Base-by-base conservation (phyloP, 768 basidiomycete species). In the Leccinum incarnatum region DNA sequence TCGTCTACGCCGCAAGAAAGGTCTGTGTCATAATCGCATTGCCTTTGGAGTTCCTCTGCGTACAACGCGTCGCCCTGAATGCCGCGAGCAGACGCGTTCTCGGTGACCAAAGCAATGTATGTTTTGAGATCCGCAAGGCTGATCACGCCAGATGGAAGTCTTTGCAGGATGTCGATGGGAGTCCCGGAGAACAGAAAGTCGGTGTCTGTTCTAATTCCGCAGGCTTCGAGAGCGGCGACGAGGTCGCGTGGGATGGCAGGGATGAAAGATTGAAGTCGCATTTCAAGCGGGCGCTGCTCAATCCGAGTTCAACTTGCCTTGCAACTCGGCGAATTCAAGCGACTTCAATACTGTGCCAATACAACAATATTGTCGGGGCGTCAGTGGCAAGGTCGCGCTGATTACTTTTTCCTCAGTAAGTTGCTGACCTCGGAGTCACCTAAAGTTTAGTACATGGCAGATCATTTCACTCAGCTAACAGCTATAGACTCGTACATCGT, bases 101-200 rank as follows among this genome's bases (percentile, higher is more conserved):
- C 72, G 4, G 78, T 69, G 4, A 84, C 80, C 1, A 73, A 58
- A 29, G 64, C 59, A 5, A 78, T 78, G 59, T 72, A 75, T 45
- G 69, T 64, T 45, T 73, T 73, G 21, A 90, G 75, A 37, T 86
- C 81, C 27, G 75, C 71, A 6, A 87, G 72, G 32, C 77, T 75
- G 2, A 83, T 68, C 2, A 74, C 77, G n/a, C 77, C 81, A 15
- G 74, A 66, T 32, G 86, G 81, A 25, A 89, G 68, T 57, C 68
- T 77, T 51, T 75, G 76, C 59, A 82, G 81, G 19, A 88, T 74
- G 19, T 85, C 81, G 54, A 79, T 65, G 5, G 77, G 65, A 30
- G 81, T 72, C 9, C 73, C 72, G 27, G 75, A 77, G 61, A 86
- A 84, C 5, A 89, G 65, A 32, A 89, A 73, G 61, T 89, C 86